These are phyloP conservation scores for Leccinum subrobustum DNA, from an alignment of 1,284 basidiomycete genomes.

Conservation along the genomic window DNA sequence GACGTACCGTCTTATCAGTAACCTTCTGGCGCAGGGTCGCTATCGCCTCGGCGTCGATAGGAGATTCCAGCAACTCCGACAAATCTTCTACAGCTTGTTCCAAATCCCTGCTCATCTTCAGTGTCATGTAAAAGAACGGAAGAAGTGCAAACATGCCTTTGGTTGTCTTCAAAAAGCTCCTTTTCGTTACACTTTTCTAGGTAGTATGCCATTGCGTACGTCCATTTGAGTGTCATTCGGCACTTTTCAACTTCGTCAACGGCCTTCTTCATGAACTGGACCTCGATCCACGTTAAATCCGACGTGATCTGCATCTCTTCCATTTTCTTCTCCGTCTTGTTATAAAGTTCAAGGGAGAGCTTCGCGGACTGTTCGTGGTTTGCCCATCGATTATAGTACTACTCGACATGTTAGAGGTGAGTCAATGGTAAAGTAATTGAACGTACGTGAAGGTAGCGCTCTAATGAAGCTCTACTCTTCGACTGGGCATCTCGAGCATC, in stretches of 20 bases:
- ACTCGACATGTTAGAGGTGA: slow-evolving; percentile 2
- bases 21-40: slow-evolving; percentile 85
- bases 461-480: slow-evolving; percentile 83
- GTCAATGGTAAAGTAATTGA: neutral
- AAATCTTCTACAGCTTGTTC: slow-evolving; percentile 95
- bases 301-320: slow-evolving; percentile 97
- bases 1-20: slow-evolving; percentile 83
- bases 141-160: slow-evolving; percentile 54
- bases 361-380: slow-evolving; percentile 99
- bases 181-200: slow-evolving; percentile 88
- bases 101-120: slow-evolving; percentile 64
- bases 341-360: slow-evolving; percentile 89
- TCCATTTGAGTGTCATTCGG: slow-evolving; percentile 97
- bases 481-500: slow-evolving; percentile 91
- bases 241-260: slow-evolving; percentile 91
- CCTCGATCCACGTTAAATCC: slow-evolving; percentile 95
- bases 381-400: slow-evolving; percentile 98
- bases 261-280: slow-evolving; percentile 98
- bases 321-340: slow-evolving; percentile 99
- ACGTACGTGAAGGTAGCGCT: slow-evolving; percentile 94
- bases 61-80: slow-evolving; percentile 88
- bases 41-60: slow-evolving; percentile 85
- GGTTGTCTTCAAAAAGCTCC: slow-evolving; percentile 96
- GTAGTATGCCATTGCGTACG: slow-evolving; percentile 99
- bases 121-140: neutral